A percentile compares a stretch with the other conserved stretches of the same genome.
Evolutionary conservation across 2,329 filamentous ascomycete genomes (phyloP).

Genomic region (Albifimbria verrucaria): DNA sequence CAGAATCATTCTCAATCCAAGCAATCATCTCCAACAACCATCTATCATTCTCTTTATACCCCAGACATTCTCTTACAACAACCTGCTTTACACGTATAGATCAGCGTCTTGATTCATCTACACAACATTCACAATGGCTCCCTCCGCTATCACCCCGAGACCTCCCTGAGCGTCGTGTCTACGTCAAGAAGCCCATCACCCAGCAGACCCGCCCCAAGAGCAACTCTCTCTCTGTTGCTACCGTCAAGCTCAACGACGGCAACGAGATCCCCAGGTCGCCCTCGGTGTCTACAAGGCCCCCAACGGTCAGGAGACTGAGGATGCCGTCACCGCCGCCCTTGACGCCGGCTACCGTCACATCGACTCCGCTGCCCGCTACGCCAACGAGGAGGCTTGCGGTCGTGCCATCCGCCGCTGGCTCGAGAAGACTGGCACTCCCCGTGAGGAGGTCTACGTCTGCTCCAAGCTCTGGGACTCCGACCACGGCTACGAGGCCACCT

Average conservation of each 20-base stretch:
- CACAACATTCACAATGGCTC: conserved; percentile 26
- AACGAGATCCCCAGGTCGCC: conserved; percentile 56
- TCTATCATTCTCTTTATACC: not conserved
- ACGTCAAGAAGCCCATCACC: conserved; percentile 24
- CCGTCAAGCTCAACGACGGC: conserved; percentile 68
- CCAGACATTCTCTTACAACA: conserved; percentile 5
- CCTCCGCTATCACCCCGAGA: conserved; percentile 31
- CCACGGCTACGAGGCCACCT: conserved; percentile 42
- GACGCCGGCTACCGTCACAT: conserved; percentile 53
- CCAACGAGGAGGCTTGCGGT: conserved; percentile 67
- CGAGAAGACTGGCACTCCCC: conserved; percentile 59
- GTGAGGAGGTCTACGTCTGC: conserved; percentile 65
- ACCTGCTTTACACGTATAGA: not conserved
- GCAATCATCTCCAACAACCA: not conserved
- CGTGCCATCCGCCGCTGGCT: conserved; percentile 67
- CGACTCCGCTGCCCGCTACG: conserved; percentile 56
- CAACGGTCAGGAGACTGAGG: conserved; percentile 53
- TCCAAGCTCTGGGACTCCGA: conserved; percentile 63
- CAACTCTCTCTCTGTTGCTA: conserved; percentile 22
- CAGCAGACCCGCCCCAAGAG: conserved; percentile 18
- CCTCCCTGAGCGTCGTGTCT: conserved; percentile 26
- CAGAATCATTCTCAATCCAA: not conserved
- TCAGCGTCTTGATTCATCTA: conserved; percentile 4
- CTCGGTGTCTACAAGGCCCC: conserved; percentile 46
- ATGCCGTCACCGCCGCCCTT: conserved; percentile 59